Conservation (phyloP, 345 rosid genomes). For the Populus euphratica region DNA sequence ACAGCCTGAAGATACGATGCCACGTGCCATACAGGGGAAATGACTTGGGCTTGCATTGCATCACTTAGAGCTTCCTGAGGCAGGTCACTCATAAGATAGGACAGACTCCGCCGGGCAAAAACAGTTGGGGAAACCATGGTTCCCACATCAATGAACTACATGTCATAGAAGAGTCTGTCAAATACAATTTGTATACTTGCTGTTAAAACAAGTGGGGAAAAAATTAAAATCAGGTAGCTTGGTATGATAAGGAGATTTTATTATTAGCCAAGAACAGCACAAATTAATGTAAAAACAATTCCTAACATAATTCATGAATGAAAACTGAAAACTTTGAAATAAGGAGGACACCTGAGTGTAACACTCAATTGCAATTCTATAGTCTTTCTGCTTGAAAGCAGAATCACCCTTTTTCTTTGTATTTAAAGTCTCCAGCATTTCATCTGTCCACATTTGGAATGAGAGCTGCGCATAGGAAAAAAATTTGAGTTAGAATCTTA, state of each 20-base stretch:
- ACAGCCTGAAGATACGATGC: constrained; percentile 87
- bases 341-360: constrained; percentile 62
- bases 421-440: constrained; percentile 82
- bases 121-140: constrained; percentile 88
- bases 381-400: constrained; percentile 77
- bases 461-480: constrained; percentile 57
- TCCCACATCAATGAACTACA: constrained; percentile 80
- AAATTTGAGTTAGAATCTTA: background rate
- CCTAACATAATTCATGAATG: background rate
- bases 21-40: constrained; percentile 78
- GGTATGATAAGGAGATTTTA: background rate
- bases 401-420: constrained; percentile 88
- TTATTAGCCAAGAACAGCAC: background rate
- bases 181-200: background rate
- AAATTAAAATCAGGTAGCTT: background rate
- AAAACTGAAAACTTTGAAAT: background rate
- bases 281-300: background rate
- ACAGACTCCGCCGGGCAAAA: constrained; percentile 75
- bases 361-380: constrained; percentile 57
- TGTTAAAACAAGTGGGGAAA: background rate
- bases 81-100: constrained; percentile 70
- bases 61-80: constrained; percentile 74
- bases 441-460: constrained; percentile 97
- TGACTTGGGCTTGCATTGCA: constrained; percentile 84
- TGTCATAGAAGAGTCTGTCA: background rate